A percentile compares a stretch with the other conserved stretches of the same genome.
phyloP scores from a whole-genome alignment of 2,329 filamentous ascomycete species.

The Verticillium tricorpus region DNA sequence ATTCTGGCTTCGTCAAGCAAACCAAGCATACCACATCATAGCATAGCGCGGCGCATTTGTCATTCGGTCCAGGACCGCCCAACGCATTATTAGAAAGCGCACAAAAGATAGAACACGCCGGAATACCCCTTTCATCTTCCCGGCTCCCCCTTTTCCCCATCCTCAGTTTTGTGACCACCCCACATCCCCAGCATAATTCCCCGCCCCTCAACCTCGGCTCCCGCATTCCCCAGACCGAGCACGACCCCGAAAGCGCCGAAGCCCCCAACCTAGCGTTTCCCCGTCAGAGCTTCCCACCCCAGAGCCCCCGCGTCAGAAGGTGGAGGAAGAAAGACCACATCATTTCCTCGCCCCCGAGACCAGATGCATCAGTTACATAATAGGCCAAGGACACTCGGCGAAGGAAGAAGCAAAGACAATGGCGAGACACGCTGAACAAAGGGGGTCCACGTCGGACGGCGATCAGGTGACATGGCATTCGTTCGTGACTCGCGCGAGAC shows the following conservation, averaged over 20 bases:
- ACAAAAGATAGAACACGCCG: background rate
- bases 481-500: background rate
- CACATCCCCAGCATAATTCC: background rate
- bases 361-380: too few species aligned
- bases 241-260: background rate
- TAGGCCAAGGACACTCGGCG: background rate
- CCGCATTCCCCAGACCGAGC: background rate
- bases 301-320: too few species aligned
- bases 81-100: background rate
- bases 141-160: too few species aligned
- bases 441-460: background rate
- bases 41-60: background rate
- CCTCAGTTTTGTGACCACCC: too few species aligned
- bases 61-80: background rate
- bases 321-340: too few species aligned
- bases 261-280: too few species aligned
- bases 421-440: background rate
- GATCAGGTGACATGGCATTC: background rate
- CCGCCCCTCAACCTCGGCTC: background rate
- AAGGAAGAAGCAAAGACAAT: background rate
- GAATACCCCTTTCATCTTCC: too few species aligned
- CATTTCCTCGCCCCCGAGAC: too few species aligned
- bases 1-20: background rate
- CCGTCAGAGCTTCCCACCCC: too few species aligned
- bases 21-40: too few species aligned